Conservation (phyloP, 1,284 basidiomycete species). For the Rhodotorula sp. region DNA sequence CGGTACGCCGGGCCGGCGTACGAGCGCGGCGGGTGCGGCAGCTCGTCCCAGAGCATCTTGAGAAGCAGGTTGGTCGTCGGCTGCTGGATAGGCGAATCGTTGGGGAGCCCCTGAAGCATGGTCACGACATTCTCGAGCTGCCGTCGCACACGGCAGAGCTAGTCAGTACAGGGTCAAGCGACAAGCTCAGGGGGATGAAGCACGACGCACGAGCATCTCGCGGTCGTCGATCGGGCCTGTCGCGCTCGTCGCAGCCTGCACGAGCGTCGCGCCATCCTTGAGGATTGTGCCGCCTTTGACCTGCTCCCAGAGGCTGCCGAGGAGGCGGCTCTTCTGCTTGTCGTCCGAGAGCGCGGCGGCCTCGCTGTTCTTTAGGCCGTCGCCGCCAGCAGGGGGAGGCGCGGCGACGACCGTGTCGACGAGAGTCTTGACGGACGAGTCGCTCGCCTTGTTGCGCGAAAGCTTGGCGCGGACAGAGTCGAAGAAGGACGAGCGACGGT, state of each 20-base stretch:
- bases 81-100: constrained; percentile 10
- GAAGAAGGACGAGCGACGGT: neutral
- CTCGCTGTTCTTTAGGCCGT: constrained; percentile 1
- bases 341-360: neutral
- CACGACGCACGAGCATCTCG: constrained; percentile 26
- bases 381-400: neutral
- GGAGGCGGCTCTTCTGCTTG: neutral
- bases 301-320: neutral
- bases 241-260: neutral
- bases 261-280: neutral
- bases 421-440: constrained; percentile 1
- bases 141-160: neutral
- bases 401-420: neutral
- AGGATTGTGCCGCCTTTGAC: neutral
- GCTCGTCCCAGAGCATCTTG: constrained; percentile 35
- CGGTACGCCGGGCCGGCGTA: constrained; percentile 31
- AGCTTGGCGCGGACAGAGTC: neutral
- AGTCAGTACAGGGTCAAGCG: neutral
- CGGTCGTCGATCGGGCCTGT: constrained; percentile 25
- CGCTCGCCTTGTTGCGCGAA: neutral
- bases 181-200: constrained; percentile 3
- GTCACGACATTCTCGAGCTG: constrained; percentile 3
- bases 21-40: constrained; percentile 21
- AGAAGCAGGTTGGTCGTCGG: constrained; percentile 16
- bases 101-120: neutral